Conservation (phyloP, 108 stramenopile species). For the Nannochloropsis oceanica region DNA sequence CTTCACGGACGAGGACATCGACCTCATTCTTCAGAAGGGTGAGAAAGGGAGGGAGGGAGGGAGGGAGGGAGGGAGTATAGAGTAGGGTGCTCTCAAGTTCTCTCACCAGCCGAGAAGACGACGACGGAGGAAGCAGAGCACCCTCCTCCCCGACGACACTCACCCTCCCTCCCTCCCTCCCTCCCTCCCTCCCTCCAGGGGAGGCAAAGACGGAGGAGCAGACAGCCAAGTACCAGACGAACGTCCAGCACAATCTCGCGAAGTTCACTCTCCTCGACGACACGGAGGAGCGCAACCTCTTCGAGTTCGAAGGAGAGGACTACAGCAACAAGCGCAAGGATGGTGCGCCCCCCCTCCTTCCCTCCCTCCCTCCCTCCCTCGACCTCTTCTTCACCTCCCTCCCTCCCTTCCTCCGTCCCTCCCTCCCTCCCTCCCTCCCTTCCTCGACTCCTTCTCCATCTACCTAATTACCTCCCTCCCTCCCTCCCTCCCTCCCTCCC, state of each 20-base stretch:
- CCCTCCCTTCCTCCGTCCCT: background rate
- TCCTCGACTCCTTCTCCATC: too few species aligned
- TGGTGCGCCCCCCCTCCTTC: background rate
- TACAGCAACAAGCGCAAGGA: slow-evolving; percentile 43
- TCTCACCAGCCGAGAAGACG: background rate
- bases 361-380: background rate
- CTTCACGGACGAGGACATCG: slow-evolving; percentile 90
- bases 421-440: too few species aligned
- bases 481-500: background rate
- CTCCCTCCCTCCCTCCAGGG: slow-evolving; percentile 7
- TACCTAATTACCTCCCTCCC: too few species aligned
- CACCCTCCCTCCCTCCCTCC: background rate
- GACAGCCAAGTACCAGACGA: slow-evolving; percentile 35
- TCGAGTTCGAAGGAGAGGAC: slow-evolving; percentile 69
- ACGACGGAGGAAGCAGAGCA: background rate
- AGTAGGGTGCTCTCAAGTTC: too few species aligned
- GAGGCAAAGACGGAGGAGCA: background rate
- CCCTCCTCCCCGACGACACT: background rate
- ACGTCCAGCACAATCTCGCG: slow-evolving; percentile 83
- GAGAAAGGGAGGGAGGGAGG: slow-evolving; percentile 59
- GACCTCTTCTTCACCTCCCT: background rate
- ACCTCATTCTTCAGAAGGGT: slow-evolving; percentile 74
- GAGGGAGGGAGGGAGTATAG: slow-evolving; percentile 43
- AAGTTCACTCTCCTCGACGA: slow-evolving; percentile 67
- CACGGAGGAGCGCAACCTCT: slow-evolving; percentile 54